Base-by-base conservation (phyloP, 176 grass and related monocot species). In the Phragmites australis region DNA sequence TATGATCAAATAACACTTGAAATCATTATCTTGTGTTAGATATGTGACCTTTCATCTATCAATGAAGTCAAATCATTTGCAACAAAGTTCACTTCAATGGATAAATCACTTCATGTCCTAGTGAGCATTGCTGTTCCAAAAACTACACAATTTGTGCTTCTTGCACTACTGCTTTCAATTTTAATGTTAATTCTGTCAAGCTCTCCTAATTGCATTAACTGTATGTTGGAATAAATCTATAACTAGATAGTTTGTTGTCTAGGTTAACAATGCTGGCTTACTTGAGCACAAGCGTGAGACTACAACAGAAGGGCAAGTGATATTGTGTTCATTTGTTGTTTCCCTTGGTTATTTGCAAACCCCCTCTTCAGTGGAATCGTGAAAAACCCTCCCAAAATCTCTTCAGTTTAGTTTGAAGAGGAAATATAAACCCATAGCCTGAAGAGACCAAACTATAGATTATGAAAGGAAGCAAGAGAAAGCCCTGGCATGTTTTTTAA, bases 221-320 rank as follows among this genome's bases (percentile, higher is more conserved):
- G 16, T 58, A 8, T 39, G 15, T 16, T 25, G 5, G 23, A 37
- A 43, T 50, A 68, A n/a, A 21, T 1, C 9, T 66, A 22, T 58
- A 67, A 74, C 77, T 75, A 22, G 8, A 59, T 44, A 29, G 3
- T 89, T 56, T 88, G 0, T 61, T 57, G 32, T 89, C 34, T 90
- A 97, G 94, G 92, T 97, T 70, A 94, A 97, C 76, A 97, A 97
- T 89, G 92, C 92, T 79, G 94, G 94, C 17, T 63, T 94, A 85
- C 80, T 97, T 31, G 92, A 97, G 85, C 69, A 92, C 43, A 91
- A 87, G 19, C 83, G 85, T 76, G 67, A 70, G 16, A 92, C 52
- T 48, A 97, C 94, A 77, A 30, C 85, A 43, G 94, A 94, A 89
- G 92, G 94, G 94, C 92, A 43, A 27, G 57, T 27, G 12, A 47